phyloP scores from a whole-genome alignment of 768 basidiomycete species.

The Lentinula guzmanii region DNA sequence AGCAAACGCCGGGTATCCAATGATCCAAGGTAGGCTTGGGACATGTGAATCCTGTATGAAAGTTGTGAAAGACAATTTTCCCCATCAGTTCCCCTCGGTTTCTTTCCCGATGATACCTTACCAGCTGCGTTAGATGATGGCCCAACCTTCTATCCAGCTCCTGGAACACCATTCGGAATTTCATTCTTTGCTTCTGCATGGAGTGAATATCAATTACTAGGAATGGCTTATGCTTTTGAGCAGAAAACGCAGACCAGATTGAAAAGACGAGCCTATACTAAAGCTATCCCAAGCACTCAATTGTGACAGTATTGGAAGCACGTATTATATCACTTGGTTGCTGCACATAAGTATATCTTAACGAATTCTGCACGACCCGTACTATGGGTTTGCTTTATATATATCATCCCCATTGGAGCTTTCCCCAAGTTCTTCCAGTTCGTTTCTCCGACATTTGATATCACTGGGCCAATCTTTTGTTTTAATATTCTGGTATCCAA shows the following conservation, averaged over 20 bases:
- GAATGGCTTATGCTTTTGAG: slow-evolving; percentile 60
- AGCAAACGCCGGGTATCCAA: slow-evolving; percentile 63
- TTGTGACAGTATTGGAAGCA: slow-evolving; percentile 8
- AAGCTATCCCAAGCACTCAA: slow-evolving; percentile 53
- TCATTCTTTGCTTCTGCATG: slow-evolving; percentile 59
- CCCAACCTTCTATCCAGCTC: slow-evolving; percentile 39
- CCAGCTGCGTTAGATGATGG: slow-evolving; percentile 28
- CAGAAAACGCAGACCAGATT: slow-evolving; percentile 53
- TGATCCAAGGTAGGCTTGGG: slow-evolving; percentile 45
- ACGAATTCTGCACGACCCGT: too few species aligned
- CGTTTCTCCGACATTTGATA: too few species aligned
- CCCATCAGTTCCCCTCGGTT: slow-evolving; percentile 47
- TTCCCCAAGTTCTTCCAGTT: too few species aligned
- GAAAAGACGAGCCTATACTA: slow-evolving; percentile 39
- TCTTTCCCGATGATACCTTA: slow-evolving; percentile 42
- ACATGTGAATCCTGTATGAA: slow-evolving; percentile 4
- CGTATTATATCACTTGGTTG: too few species aligned
- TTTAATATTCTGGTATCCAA: too few species aligned
- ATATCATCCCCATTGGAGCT: too few species aligned
- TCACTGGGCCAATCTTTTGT: too few species aligned
- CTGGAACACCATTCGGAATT: slow-evolving; percentile 48
- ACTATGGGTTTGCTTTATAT: too few species aligned
- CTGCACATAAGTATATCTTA: too few species aligned
- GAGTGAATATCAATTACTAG: slow-evolving; percentile 51
- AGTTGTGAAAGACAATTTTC: background rate